Base-by-base conservation (phyloP, 345 rosid genomes). In the Pugionium dolabratum region DNA sequence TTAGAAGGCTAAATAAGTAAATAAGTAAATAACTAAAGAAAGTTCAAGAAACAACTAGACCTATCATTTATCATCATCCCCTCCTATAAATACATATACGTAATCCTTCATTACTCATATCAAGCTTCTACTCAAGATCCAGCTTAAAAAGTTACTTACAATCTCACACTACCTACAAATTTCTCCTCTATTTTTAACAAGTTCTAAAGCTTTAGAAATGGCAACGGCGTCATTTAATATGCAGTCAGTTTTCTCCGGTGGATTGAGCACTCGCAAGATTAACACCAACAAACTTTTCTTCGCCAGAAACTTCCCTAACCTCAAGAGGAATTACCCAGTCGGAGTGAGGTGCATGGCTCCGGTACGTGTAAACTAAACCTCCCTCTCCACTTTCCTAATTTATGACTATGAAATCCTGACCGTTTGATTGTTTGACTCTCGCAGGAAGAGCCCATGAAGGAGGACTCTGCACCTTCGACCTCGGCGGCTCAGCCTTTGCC, bases 261-360 rank as follows among this genome's bases (percentile, higher is more conserved):
- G 71, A 18, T 64, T 73, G 8, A 9, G 68, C 29, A 25, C 64
- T 4, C 65, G 7, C 47, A 71, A 69, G 75, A 66, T 60, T 2
- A 66, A 69, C 34, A 69, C 61, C 49, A 67, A 7, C 64, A 72
- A 63, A 33, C 71, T 65, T 35, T 27, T 42, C 57, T 49, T 61
- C 7, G 76, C 76, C 4, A 47, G 62, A 32, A 51, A 46, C 18
- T 32, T 60, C 28, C 63, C 77, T 2, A 55, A 65, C 44, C 29
- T 69, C 9, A 68, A 56, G 39, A 82, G 78, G 60, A 70, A 42
- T 49, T 73, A 18, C 2, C 47, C 73, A 0, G 28, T 64, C 26
- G 58, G 64, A 1, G 83, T 86, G 27, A 68, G 76, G 29, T 84
- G 85, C 79, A 75, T 56, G 81, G 64, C 83, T 3, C 67, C 76